Conservation (phyloP, 352 stramenopile species). For the Globisporangium radiosum region DNA sequence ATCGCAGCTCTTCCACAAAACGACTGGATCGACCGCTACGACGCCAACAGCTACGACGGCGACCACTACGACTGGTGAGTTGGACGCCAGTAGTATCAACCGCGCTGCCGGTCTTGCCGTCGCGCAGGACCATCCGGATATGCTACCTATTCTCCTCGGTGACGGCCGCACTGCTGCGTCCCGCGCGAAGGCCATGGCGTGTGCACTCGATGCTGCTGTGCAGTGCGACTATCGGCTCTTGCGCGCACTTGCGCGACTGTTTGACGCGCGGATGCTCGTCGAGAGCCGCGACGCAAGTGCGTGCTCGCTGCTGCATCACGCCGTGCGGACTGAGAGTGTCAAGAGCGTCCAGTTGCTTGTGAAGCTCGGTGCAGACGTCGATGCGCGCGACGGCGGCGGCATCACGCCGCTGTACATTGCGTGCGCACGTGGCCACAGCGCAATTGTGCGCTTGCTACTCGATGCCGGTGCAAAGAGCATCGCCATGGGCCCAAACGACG, state of each 20-base stretch:
- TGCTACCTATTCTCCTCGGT: constrained; percentile 45
- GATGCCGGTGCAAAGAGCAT: constrained; percentile 44
- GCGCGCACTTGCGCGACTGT: constrained; percentile 43
- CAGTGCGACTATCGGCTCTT: constrained; percentile 46
- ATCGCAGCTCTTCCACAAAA: constrained; percentile 16
- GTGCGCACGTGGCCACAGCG: constrained; percentile 54
- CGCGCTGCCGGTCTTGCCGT: constrained; percentile 45
- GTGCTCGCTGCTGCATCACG: constrained; percentile 57
- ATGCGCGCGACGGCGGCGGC: constrained; percentile 47
- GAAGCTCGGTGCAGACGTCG: constrained; percentile 53
- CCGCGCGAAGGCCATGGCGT: constrained; percentile 23
- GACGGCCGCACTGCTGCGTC: constrained; percentile 34
- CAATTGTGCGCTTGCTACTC: constrained; percentile 55
- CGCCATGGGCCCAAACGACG: constrained; percentile 56
- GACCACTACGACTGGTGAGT: constrained; percentile 19
- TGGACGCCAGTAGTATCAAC: constrained; percentile 26
- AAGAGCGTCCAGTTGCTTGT: constrained; percentile 58
- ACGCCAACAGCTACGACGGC: neutral
- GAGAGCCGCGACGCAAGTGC: constrained; percentile 34
- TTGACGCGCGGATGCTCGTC: constrained; percentile 34
- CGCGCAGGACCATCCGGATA: constrained; percentile 27
- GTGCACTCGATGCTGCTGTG: constrained; percentile 40
- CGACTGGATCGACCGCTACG: neutral
- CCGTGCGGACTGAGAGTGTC: constrained; percentile 41
- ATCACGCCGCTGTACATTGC: constrained; percentile 77